phyloP scores from a whole-genome alignment of 441 rosid species.

The Flueggea neowawraea region DNA sequence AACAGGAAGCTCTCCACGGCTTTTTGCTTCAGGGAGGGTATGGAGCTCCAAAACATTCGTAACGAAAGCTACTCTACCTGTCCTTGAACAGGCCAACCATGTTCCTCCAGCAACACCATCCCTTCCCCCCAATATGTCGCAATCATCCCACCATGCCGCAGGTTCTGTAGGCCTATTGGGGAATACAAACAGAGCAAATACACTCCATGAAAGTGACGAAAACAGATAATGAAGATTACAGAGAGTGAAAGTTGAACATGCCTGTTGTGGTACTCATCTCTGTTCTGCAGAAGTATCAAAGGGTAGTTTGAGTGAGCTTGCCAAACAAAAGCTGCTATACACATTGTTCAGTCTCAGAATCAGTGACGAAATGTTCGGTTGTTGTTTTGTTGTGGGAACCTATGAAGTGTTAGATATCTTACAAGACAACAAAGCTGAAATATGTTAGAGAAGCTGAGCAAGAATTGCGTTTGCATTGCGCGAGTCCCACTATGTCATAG shows the following conservation, averaged over 20 bases:
- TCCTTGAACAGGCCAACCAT: slow-evolving; percentile 60
- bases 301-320: slow-evolving; percentile 68
- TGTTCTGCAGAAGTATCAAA: slow-evolving; percentile 55
- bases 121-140: slow-evolving; percentile 55
- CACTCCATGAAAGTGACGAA: not conserved
- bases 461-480: too few relatives aligned
- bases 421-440: too few relatives aligned
- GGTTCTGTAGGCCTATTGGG: slow-evolving; percentile 47
- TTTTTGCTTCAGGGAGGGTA: slow-evolving; percentile 36
- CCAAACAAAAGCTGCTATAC: slow-evolving; percentile 68
- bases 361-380: too few relatives aligned
- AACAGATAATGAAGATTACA: not conserved
- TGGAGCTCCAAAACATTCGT: slow-evolving; percentile 69
- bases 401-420: too few relatives aligned
- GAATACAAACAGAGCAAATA: not conserved
- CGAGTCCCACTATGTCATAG: too few relatives aligned
- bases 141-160: slow-evolving; percentile 60
- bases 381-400: too few relatives aligned
- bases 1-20: slow-evolving; percentile 65
- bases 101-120: slow-evolving; percentile 71
- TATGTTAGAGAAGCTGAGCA: too few relatives aligned
- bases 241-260: slow-evolving; percentile 6
- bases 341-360: slow-evolving; percentile 31
- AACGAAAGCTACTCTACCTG: slow-evolving; percentile 60
- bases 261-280: slow-evolving; percentile 76